These are phyloP conservation scores for Fraxinus quadrangulata DNA, from an alignment of 257 asterid genomes.

Conservation along the genomic window DNA sequence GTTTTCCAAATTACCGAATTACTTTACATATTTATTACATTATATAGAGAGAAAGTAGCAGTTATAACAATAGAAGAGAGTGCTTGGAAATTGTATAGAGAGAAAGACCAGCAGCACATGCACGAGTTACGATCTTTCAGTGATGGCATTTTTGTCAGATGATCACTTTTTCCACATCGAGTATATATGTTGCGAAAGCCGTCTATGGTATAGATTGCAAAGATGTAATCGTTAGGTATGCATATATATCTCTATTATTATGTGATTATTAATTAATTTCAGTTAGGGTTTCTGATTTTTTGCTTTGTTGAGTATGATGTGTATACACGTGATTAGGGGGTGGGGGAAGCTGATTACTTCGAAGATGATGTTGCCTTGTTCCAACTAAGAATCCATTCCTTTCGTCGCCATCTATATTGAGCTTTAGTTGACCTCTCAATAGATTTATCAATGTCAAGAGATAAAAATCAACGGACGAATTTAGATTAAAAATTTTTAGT, in stretches of 20 bases:
- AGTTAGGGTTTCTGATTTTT: constrained; percentile 19
- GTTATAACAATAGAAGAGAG: not conserved
- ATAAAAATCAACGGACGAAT: too few relatives aligned
- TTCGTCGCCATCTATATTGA: constrained; percentile 56
- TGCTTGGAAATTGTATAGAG: not conserved
- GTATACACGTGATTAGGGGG: constrained; percentile 48
- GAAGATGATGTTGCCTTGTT: constrained; percentile 86
- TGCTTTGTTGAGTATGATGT: not conserved
- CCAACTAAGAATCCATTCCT: constrained; percentile 83
- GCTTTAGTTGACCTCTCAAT: too few relatives aligned
- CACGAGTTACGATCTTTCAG: constrained; percentile 90
- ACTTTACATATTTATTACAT: too few relatives aligned
- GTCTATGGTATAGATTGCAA: constrained; percentile 91
- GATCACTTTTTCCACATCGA: constrained; percentile 96
- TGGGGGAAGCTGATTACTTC: constrained; percentile 88
- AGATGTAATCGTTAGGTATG: constrained; percentile 78
- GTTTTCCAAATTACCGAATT: too few relatives aligned
- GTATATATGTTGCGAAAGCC: constrained; percentile 76
- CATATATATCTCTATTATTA: not conserved
- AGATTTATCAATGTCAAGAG: too few relatives aligned
- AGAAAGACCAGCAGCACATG: constrained; percentile 80
- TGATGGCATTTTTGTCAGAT: constrained; percentile 89
- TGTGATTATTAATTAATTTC: constrained; percentile 27
- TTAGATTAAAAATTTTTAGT: too few relatives aligned
- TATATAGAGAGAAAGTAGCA: not conserved